phyloP scores from a whole-genome alignment of 306 rosid species.

The Acacia acuminata region DNA sequence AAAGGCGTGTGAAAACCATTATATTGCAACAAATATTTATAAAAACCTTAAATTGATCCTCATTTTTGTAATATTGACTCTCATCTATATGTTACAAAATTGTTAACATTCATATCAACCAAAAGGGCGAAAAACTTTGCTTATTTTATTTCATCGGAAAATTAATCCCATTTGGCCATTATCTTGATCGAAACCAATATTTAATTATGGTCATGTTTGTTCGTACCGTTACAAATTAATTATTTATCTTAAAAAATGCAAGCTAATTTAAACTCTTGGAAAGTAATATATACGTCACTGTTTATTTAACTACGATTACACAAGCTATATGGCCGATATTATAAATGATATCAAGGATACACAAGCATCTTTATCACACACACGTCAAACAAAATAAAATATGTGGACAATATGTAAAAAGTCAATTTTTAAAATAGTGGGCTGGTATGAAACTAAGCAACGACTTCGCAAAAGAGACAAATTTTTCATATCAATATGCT shows the following conservation, averaged over 20 bases:
- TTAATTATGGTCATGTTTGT: neutral
- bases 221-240: neutral
- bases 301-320: neutral
- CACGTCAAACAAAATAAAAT: neutral
- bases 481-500: neutral
- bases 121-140: neutral
- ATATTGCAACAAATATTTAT: too few species aligned
- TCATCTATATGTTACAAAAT: neutral
- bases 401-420: neutral
- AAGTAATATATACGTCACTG: neutral
- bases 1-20: too few species aligned
- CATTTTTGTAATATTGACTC: neutral
- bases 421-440: neutral
- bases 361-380: neutral
- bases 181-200: neutral
- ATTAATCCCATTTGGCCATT: neutral
- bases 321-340: neutral
- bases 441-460: constrained; percentile 11
- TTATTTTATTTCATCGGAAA: neutral
- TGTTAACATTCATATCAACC: neutral
- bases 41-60: neutral
- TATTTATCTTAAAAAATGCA: neutral
- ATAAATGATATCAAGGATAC: neutral
- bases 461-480: constrained; percentile 2
- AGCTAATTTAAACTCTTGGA: neutral